Base-by-base conservation (phyloP, 257 asterid species). In the Lithospermum erythrorhizon region DNA sequence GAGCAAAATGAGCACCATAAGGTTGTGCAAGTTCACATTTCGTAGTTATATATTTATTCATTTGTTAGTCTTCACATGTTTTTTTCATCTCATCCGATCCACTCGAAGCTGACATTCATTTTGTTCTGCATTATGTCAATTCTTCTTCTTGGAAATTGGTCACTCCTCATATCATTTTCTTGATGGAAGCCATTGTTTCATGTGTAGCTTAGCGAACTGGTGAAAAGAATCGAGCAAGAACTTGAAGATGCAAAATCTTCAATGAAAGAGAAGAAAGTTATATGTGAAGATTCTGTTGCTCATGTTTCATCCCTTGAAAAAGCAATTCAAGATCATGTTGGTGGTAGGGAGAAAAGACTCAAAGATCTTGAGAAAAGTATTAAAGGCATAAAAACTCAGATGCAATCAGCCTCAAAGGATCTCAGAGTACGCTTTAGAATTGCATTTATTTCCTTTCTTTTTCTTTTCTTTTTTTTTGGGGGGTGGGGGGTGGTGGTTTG, bases 1-100 rank as follows among this genome's bases (percentile, higher is more conserved):
- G 85, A 83, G 80, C 97, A 93, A 68, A 86, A 85, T 66, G 99
- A 89, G 83, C 96, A 93, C 78, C 97, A 93, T 73, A 90, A 93
- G 99, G 99, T 93, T 71, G 75, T 23, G 41, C 27, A 23, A 51
- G 19, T 45, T 55, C 37, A 30, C 51, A 41, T 49, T 14, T 21
- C 17, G 10, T 14, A 24, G 32, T 21, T 45, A 48, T 57, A 14
- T 21, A 15, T 30, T 47, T 29, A 47, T 13, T 1, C 24, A 19
- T 22, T 53, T 53, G 6, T 19, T 9, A 27, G 32, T 3, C 32
- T 27, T 27, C 32, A 27, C 15, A 3, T 2, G 49, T 56, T 22
- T 56, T 15, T 56, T 5, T 9, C 37, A 27, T 11, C 10, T 22
- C 20, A 11, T 56, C 25, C 23, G 5, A 13, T 24, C 60, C 18